These are phyloP conservation scores for Simplicillium sp. DNA, from an alignment of 2,329 filamentous ascomycete species.

Conservation along the genomic window DNA sequence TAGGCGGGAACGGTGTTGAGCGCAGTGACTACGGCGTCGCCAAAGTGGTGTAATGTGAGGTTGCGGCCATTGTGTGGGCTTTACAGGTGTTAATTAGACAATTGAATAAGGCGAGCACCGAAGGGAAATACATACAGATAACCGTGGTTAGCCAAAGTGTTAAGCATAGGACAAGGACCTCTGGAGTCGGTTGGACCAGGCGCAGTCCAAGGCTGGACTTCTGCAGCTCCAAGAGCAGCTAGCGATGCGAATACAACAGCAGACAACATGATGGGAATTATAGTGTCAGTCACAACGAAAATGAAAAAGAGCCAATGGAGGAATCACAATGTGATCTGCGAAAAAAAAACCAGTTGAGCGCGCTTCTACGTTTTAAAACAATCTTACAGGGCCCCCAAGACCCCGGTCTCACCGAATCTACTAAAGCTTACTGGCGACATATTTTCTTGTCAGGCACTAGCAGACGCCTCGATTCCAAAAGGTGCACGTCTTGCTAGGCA, in stretches of 20 bases:
- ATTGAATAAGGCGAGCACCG: not conserved
- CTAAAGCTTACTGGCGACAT: too few relatives aligned
- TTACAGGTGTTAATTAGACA: not conserved
- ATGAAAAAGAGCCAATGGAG: too few relatives aligned
- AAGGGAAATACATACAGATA: constrained; percentile 7
- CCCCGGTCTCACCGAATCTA: too few relatives aligned
- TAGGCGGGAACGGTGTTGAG: constrained; percentile 8
- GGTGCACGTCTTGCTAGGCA: too few relatives aligned
- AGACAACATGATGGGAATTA: not conserved
- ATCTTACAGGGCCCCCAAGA: too few relatives aligned
- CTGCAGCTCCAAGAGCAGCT: not conserved
- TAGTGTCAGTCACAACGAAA: too few relatives aligned
- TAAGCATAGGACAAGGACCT: constrained; percentile 14
- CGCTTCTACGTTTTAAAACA: too few relatives aligned
- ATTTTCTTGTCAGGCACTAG: too few relatives aligned
- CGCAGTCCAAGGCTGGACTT: constrained; percentile 6
- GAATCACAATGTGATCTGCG: too few relatives aligned
- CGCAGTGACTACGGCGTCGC: constrained; percentile 9
- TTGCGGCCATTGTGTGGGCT: constrained; percentile 11
- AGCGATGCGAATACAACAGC: not conserved
- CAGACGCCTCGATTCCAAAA: too few relatives aligned
- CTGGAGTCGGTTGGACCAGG: constrained; percentile 8
- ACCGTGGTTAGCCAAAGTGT: constrained; percentile 14
- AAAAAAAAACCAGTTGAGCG: too few relatives aligned
- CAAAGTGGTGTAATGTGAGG: constrained; percentile 10